A percentile compares a stretch with the other conserved stretches of the same genome.
Evolutionary conservation across 2,329 filamentous ascomycete species (phyloP).

Genomic region (Penicillium freii): DNA sequence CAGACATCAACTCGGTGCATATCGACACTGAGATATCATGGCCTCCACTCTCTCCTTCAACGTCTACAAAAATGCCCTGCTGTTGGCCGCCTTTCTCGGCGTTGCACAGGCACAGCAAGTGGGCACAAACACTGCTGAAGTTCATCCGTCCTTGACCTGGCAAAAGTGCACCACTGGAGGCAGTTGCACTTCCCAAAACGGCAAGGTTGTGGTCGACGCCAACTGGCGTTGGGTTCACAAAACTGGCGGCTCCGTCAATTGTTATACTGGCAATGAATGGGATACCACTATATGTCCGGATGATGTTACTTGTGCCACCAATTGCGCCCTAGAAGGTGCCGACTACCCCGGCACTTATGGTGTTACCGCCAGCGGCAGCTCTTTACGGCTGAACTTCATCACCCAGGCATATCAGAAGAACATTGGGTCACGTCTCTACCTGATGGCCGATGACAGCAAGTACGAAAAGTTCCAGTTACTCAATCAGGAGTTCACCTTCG

Average conservation of each 20-base stretch:
- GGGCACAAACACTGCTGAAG: conserved; percentile 30
- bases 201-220: conserved; percentile 33
- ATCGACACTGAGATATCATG: neutral
- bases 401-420: conserved; percentile 37
- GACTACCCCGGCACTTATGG: conserved; percentile 55
- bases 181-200: conserved; percentile 52
- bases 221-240: conserved; percentile 60
- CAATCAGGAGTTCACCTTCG: conserved; percentile 68
- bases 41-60: conserved; percentile 15
- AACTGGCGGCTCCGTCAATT: conserved; percentile 51
- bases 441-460: conserved; percentile 59
- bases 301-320: conserved; percentile 51
- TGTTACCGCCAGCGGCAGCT: conserved; percentile 50
- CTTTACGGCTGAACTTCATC: conserved; percentile 50
- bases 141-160: conserved; percentile 55
- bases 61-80: conserved; percentile 31
- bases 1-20: neutral
- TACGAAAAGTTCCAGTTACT: conserved; percentile 65
- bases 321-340: conserved; percentile 58
- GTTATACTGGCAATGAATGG: conserved; percentile 55
- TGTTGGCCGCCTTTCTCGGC: conserved; percentile 29
- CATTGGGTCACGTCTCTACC: conserved; percentile 58
- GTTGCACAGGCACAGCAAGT: conserved; percentile 33
- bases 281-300: conserved; percentile 50
- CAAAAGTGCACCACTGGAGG: conserved; percentile 53